Base-by-base conservation (phyloP, 2,329 filamentous ascomycete genomes). In the Stachybotrys echinatus region DNA sequence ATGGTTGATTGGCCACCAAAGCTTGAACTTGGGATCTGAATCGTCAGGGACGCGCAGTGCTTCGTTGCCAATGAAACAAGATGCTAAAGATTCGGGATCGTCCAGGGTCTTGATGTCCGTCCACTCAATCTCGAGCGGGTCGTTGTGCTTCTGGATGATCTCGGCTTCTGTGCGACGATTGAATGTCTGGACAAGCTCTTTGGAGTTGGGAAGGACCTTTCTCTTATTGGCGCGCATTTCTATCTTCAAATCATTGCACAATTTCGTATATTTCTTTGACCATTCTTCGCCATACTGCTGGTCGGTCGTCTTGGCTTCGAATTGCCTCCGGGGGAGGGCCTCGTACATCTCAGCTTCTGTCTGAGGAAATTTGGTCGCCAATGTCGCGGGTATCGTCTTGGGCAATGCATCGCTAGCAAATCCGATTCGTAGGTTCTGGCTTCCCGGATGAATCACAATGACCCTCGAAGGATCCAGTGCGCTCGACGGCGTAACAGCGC, bases 321-420 rank as follows among this genome's bases (percentile, higher is more conserved):
- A 77, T 54, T 85, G 89, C 39, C 82, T 75, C 54, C 84, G 82
- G 5, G 92, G 92, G 52, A 95, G 82, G 4, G 87, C 85, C 56
- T 87, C 87, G 61, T 88, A 75, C 68, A 89, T 86, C 63, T 97
- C 90, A 17, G 88, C 86, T 70, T 99, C 94, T 52, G 85, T 92
- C 61, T 85, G 80, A 6, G 80, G 74, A 58, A 88, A 88, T 62
- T 85, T 89, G 31, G 87, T 85, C 20, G 92, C 94, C 54, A 97
- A 85, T 2, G 89, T 85, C 88, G 95, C 96, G 5, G 94, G 92
- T 39, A 97, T 83, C 1, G 91, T 95, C 71, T 94, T 96, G 6
- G 94, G 94, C 5, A 99, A 74, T 6, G 92, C 92, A 70, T 99
- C 94, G 61, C 89, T 96, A n/a, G 92, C 92, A 52, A 97, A 84